Evolutionary conservation across 2,329 filamentous ascomycete species (phyloP).

Genomic region (Byssothecium circinans): DNA sequence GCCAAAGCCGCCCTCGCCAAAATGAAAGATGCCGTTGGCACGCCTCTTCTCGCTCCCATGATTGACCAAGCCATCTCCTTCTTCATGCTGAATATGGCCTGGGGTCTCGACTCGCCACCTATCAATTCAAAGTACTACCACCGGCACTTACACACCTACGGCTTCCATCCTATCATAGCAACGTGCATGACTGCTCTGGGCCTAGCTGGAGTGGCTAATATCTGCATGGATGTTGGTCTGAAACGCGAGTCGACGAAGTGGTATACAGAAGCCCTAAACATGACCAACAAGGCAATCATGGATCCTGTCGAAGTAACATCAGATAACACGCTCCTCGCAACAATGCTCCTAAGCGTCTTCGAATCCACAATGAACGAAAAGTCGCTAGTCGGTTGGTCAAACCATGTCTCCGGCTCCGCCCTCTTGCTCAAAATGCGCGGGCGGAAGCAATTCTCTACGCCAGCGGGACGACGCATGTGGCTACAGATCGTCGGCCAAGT

Average conservation of each 20-base stretch:
- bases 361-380: conserved; percentile 38
- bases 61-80: conserved; percentile 37
- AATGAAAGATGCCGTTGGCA: conserved; percentile 13
- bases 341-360: conserved; percentile 36
- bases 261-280: conserved; percentile 36
- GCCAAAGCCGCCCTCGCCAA: conserved; percentile 6
- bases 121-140: conserved; percentile 24
- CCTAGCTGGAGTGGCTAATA: conserved; percentile 34
- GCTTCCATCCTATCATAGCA: conserved; percentile 37
- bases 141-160: conserved; percentile 29
- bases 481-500: conserved; percentile 31
- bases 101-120: conserved; percentile 33
- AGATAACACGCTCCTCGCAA: conserved; percentile 37
- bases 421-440: conserved; percentile 38
- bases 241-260: conserved; percentile 32
- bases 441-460: conserved; percentile 27
- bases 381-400: conserved; percentile 34
- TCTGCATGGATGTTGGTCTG: conserved; percentile 27
- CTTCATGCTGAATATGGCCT: conserved; percentile 34
- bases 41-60: conserved; percentile 22
- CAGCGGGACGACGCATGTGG: conserved; percentile 36
- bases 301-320: conserved; percentile 28
- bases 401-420: conserved; percentile 41
- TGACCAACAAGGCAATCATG: conserved; percentile 35
- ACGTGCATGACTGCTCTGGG: conserved; percentile 41